Conservation (phyloP, 306 rosid species). For the Ochetophila trinervis region DNA sequence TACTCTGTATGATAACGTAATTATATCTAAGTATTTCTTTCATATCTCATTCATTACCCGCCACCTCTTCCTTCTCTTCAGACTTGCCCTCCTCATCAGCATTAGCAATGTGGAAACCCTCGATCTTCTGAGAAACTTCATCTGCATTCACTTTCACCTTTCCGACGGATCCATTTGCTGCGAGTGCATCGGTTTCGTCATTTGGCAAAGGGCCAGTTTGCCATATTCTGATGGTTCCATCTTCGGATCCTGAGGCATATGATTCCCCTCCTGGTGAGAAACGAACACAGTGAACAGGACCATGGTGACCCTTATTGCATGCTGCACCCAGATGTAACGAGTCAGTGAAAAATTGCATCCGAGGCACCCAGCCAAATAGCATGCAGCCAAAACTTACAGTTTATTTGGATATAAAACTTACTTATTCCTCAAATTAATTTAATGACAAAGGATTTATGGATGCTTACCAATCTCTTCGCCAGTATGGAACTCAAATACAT, state of each 20-base stretch:
- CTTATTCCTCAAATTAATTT: neutral
- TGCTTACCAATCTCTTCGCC: constrained; percentile 90
- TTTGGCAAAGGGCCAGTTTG: constrained; percentile 75
- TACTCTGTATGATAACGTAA: neutral
- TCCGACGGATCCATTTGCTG: constrained; percentile 55
- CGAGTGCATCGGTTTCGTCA: constrained; percentile 48
- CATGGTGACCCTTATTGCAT: constrained; percentile 99
- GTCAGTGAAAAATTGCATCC: too few species aligned
- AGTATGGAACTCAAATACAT: constrained; percentile 81
- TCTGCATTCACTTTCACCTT: constrained; percentile 57
- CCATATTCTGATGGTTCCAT: constrained; percentile 99
- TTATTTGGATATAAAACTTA: neutral
- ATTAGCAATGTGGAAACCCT: constrained; percentile 67
- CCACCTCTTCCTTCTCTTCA: constrained; percentile 61
- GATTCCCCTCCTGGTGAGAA: constrained; percentile 99
- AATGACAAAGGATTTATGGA: neutral
- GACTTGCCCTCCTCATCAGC: constrained; percentile 71
- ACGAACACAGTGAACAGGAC: constrained; percentile 95
- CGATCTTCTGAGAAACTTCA: constrained; percentile 75
- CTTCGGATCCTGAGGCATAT: constrained; percentile 98
- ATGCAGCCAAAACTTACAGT: too few species aligned
- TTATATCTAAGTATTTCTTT: too few species aligned
- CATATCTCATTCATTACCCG: constrained; percentile 46
- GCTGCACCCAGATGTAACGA: constrained; percentile 48
- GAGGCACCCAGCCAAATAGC: too few species aligned